Percentiles rank a stretch among this genome's conserved stretches.
These are phyloP conservation scores for Apiotrichum brassicae DNA, from an alignment of 1,284 basidiomycete species.

Conservation along the genomic window DNA sequence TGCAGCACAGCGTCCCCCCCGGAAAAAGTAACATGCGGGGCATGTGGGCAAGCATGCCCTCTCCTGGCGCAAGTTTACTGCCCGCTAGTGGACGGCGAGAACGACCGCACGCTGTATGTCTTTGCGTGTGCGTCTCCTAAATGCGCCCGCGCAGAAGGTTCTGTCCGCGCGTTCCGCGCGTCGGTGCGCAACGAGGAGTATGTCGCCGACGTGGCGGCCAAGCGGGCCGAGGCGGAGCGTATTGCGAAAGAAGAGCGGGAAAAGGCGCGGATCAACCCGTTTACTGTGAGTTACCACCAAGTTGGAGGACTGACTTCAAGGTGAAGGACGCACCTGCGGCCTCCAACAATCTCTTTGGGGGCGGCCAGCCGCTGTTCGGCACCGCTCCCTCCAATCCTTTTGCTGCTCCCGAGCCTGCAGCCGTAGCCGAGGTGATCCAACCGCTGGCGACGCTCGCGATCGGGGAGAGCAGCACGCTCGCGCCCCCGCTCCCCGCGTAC, in stretches of 20 bases:
- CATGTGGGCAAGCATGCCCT: constrained; percentile 39
- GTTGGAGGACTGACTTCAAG: not conserved
- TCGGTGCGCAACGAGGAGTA: constrained; percentile 45
- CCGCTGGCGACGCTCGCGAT: constrained; percentile 21
- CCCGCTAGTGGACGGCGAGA: constrained; percentile 45
- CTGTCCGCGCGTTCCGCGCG: constrained; percentile 44
- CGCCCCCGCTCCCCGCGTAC: constrained; percentile 42
- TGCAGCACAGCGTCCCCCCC: constrained; percentile 17
- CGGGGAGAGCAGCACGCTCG: constrained; percentile 16
- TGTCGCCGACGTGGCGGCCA: constrained; percentile 39
- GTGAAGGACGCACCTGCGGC: constrained; percentile 8
- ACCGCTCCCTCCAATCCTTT: constrained; percentile 21
- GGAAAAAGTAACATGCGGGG: constrained; percentile 29
- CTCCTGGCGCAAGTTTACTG: constrained; percentile 47
- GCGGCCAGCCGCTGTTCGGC: constrained; percentile 30
- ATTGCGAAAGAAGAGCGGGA: constrained; percentile 31
- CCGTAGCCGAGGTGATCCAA: not conserved
- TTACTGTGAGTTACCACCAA: constrained; percentile 18
- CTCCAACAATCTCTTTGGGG: constrained; percentile 24
- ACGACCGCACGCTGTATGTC: constrained; percentile 46
- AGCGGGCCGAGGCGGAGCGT: constrained; percentile 32
- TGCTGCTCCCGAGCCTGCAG: constrained; percentile 7
- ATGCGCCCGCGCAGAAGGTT: constrained; percentile 43
- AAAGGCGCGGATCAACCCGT: constrained; percentile 43
- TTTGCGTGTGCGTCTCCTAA: constrained; percentile 38